Evolutionary conservation across 2,329 filamentous ascomycete genomes (phyloP), one percentile per base, ranked within the genome.

Genomic region (Blumeria graminis): DNA sequence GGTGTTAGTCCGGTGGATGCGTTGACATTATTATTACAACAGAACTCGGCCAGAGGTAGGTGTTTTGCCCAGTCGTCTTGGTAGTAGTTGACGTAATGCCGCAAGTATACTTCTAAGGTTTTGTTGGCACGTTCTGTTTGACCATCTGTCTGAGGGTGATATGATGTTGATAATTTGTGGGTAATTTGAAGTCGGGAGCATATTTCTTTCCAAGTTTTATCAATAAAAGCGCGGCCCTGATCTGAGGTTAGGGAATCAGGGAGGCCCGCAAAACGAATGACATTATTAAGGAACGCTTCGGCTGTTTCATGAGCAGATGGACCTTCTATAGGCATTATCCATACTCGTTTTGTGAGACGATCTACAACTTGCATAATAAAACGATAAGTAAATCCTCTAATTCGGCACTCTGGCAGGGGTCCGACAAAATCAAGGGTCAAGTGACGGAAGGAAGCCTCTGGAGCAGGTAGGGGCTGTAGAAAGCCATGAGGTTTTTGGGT

Each of bases 231-330:
- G 8, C 46, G 16, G 28, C 46, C 22, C 46, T 50, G 46, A 33
- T 32, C 22, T 18, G 22, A 50, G 8, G 33, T 22, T 22, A 28
- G 14, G 6, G 22, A 50, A n/a, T 50, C 46, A 10, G 46, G 22
- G 28, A 50, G 8, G 22, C 22, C 46, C n/a, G 46, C 46, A n/a
- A 50, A 50, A 58, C 62, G 5, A 62, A 63, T 48, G 61, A 60
- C 22, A 53, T 64, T 55, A 61, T 60, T 54, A 61, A 63, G 45
- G 58, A 60, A 28, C 60, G 53, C 61, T 43, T 32, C 36, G 2
- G 11, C 16, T 18, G n/a, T 50, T 50, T 50, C 22, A 10, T 22
- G 34, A 28, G 36, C 35, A 11, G 35, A 22, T 39, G 35, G 33
- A 8, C 3, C 9, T 41, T 41, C 34, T 33, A 16, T 11, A 5